Conservation (phyloP, 2,329 filamentous ascomycete genomes). For the Rutstroemia sp. region DNA sequence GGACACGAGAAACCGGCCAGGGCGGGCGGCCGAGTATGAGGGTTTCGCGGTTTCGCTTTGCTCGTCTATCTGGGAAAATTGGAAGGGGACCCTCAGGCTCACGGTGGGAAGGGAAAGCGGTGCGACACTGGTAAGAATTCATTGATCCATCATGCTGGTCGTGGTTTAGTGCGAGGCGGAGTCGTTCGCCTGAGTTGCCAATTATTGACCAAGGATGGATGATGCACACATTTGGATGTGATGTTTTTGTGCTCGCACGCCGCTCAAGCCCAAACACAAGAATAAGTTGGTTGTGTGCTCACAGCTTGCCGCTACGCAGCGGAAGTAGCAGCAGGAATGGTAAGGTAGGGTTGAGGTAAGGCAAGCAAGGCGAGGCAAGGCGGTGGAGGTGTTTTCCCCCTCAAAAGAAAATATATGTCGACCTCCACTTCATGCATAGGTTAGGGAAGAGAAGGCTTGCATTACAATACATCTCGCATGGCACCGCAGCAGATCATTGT, state of each 20-base stretch:
- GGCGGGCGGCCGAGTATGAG: background rate
- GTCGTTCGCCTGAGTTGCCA: constrained; percentile 5
- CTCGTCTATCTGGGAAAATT: constrained; percentile 5
- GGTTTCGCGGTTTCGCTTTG: background rate
- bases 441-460: background rate
- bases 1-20: constrained; percentile 16
- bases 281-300: background rate
- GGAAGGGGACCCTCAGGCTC: background rate
- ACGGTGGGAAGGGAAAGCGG: background rate
- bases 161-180: constrained; percentile 11
- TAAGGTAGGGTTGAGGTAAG: too few species aligned
- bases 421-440: background rate
- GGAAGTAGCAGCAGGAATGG: too few species aligned
- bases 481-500: background rate
- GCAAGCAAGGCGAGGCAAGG: background rate
- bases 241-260: background rate
- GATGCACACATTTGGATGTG: background rate
- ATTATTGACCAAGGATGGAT: constrained; percentile 1
- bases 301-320: too few species aligned
- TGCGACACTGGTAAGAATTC: constrained; percentile 10
- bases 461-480: background rate
- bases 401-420: background rate
- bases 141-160: constrained; percentile 9
- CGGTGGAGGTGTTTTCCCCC: background rate
- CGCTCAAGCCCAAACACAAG: background rate